Evolutionary conservation across 164 flowering plant species (phyloP).

Genomic region (Umbellularia californica): DNA sequence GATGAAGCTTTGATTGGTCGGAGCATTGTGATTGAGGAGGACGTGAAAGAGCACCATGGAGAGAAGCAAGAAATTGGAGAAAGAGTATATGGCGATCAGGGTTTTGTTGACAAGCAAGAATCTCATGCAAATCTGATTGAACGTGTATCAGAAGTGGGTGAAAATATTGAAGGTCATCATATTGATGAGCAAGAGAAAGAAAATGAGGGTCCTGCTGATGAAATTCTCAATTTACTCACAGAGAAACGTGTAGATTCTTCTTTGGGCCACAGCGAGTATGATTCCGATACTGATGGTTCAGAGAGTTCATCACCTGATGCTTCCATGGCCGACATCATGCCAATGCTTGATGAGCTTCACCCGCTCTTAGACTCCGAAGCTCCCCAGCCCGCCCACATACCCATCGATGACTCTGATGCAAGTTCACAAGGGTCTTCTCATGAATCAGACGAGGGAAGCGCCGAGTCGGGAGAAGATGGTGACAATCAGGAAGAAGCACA

Average conservation of each 20-base stretch:
- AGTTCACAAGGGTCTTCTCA: slow-evolving; percentile 59
- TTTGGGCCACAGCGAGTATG: slow-evolving; percentile 30
- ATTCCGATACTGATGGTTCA: slow-evolving; percentile 39
- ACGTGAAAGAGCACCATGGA: slow-evolving; percentile 18
- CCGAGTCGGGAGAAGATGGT: slow-evolving; percentile 39
- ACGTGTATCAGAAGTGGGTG: slow-evolving; percentile 17
- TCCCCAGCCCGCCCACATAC: slow-evolving; percentile 37
- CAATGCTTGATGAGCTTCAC: slow-evolving; percentile 94
- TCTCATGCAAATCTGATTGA: slow-evolving; percentile 12
- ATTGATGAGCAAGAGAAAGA: background rate
- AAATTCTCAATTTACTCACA: background rate
- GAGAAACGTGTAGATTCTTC: slow-evolving; percentile 22
- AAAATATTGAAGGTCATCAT: background rate
- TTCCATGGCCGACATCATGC: slow-evolving; percentile 86
- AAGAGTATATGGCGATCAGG: slow-evolving; percentile 18
- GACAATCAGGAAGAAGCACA: slow-evolving; percentile 49
- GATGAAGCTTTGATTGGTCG: slow-evolving; percentile 32
- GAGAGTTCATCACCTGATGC: slow-evolving; percentile 96
- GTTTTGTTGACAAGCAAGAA: slow-evolving; percentile 17
- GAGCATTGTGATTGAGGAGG: slow-evolving; percentile 26
- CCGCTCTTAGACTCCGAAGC: slow-evolving; percentile 64
- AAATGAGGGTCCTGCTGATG: background rate
- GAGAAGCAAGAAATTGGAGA: slow-evolving; percentile 24
- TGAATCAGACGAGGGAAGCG: slow-evolving; percentile 27
- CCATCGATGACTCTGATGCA: slow-evolving; percentile 31